Evolutionary conservation across 148 eudicot species (phyloP), one percentile per base, ranked within the genome.

Genomic region (Gaultheria prostrata): DNA sequence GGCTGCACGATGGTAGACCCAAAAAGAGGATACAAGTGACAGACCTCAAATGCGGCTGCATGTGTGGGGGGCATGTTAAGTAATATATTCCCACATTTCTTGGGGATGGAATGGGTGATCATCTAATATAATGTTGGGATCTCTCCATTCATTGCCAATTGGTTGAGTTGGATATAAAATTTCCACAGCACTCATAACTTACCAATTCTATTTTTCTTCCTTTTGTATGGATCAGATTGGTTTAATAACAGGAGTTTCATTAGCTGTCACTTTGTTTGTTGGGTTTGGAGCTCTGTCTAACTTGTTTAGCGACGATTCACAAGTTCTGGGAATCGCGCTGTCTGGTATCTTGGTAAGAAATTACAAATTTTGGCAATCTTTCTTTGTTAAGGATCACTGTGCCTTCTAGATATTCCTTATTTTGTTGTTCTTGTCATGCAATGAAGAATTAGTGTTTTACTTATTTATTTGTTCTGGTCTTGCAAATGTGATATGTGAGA

Each of bases 311-410:
- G 87, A 85, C 20, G 97, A 96, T 80, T 83, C 91, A 54, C 93
- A 92, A 87, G 98, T 94, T 83, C 82, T 89, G 78, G 84, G 88
- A 87, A 88, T 93, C 79, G 93, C 95, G 77, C 79, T 85, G 87
- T 92, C 99, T 80, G 99, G 99, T 65, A 86, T 89, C 85, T 87
- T 89, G 98, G 99, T 96, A 84, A 88, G 92, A 67, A 82, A 35
- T 72, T 82, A 48, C 56, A 76, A 9, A 8, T 48, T 48, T 53
- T 28, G 43, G 30, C 7, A 3, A 46, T 13, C 35, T 46, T 76
- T 6, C 53, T 13, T n/a, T 28, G 69, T 72, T 82, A 70, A 86
- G 24, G 70, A 76, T 76, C 24, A 74, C 3, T 80, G 28, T 48
- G 80, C 61, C 46, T 57, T 73, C 71, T 84, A 49, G 45, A 3